Evolutionary conservation across 1,284 basidiomycete species (phyloP).

Genomic region (Thecaphora thlaspeos): DNA sequence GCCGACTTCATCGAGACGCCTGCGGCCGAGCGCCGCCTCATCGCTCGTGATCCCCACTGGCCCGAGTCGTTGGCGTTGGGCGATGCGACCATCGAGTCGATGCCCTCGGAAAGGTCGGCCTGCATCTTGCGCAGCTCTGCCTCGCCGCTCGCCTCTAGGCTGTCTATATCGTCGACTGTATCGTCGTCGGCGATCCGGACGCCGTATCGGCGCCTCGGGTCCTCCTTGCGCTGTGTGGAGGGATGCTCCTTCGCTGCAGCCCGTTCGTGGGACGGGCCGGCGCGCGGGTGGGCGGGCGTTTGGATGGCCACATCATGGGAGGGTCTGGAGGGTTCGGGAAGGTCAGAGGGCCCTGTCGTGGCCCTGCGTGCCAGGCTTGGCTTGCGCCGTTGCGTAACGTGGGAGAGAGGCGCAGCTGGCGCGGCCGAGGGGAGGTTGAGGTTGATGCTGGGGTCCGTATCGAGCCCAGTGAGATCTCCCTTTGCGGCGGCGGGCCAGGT

Average conservation of each 20-base stretch:
- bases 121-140: conserved; percentile 36
- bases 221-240: conserved; percentile 36
- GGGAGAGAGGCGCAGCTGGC: conserved; percentile 20
- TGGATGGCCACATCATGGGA: neutral
- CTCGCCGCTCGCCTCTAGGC: conserved; percentile 29
- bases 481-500: conserved; percentile 10
- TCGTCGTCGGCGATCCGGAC: conserved; percentile 41
- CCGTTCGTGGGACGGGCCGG: conserved; percentile 17
- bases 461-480: conserved; percentile 32
- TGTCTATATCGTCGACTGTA: conserved; percentile 37
- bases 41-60: conserved; percentile 45
- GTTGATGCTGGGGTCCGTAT: conserved; percentile 33
- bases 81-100: conserved; percentile 26
- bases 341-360: conserved; percentile 24
- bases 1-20: conserved; percentile 53
- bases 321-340: conserved; percentile 1
- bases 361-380: conserved; percentile 19
- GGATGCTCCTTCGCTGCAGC: conserved; percentile 25
- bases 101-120: conserved; percentile 34
- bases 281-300: conserved; percentile 1
- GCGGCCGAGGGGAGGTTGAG: too few relatives aligned
- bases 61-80: conserved; percentile 33
- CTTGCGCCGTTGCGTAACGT: conserved; percentile 20
- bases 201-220: conserved; percentile 32
- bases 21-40: conserved; percentile 42